Conservation (phyloP, 192 early-diverging fungal genomes). For the Funneliformis geosporum region DNA sequence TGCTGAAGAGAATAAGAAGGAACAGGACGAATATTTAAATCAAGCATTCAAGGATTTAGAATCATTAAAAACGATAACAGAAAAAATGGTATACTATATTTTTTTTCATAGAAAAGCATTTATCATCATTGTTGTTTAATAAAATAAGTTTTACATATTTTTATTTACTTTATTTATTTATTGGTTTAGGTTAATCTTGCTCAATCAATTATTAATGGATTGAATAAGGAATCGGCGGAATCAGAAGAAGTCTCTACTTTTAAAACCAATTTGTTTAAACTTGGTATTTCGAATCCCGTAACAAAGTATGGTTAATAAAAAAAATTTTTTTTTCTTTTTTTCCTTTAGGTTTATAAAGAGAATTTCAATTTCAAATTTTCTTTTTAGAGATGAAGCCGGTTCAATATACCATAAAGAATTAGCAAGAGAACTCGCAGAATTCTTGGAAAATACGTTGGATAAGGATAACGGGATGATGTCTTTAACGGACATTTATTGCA, state of each 20-base stretch:
- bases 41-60: conserved; percentile 90
- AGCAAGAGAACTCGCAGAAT: conserved; percentile 82
- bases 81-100: conserved; percentile 75
- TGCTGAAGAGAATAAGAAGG: conserved; percentile 66
- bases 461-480: conserved; percentile 74
- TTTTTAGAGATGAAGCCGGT: conserved; percentile 76
- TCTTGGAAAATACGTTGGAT: conserved; percentile 68
- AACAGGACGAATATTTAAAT: conserved; percentile 66
- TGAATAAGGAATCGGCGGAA: conserved; percentile 45
- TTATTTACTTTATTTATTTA: conserved; percentile 30
- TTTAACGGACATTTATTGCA: conserved; percentile 88
- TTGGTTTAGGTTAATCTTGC: conserved; percentile 66
- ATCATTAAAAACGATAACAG: conserved; percentile 82
- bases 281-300: conserved; percentile 89
- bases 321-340: neutral
- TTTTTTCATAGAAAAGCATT: neutral
- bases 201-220: conserved; percentile 61
- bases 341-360: neutral
- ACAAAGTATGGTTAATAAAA: conserved; percentile 63
- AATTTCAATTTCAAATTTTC: neutral
- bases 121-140: too few relatives aligned
- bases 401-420: conserved; percentile 86
- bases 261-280: conserved; percentile 74
- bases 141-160: conserved; percentile 20
- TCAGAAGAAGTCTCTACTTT: conserved; percentile 55